Evolutionary conservation across 1,139 yeast species (phyloP).

Genomic region (Blastobotrys capitulatus): DNA sequence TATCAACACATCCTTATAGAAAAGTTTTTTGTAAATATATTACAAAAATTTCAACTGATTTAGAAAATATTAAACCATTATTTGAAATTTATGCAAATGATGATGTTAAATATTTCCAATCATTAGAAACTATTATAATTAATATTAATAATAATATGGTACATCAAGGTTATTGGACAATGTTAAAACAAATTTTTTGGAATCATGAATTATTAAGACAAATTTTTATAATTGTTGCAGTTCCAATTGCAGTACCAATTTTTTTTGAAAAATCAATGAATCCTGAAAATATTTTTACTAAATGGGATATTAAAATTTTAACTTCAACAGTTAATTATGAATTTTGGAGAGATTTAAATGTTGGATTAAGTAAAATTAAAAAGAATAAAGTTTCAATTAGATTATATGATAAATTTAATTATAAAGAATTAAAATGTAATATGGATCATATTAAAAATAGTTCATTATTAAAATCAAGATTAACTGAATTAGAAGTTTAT

Average conservation of each 20-base stretch:
- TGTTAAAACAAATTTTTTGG: not conserved
- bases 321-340: not conserved
- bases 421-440: too few relatives aligned
- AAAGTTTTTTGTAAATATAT: not conserved
- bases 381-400: not conserved
- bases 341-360: not conserved
- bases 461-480: not conserved
- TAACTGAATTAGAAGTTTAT: not conserved
- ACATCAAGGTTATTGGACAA: not conserved
- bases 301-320: not conserved
- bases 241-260: not conserved
- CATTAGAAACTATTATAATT: not conserved
- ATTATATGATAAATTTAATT: not conserved
- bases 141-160: not conserved
- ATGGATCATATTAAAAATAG: not conserved
- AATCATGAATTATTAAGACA: not conserved
- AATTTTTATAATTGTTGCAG: not conserved
- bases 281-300: not conserved
- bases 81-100: not conserved
- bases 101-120: not conserved
- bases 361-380: not conserved
- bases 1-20: not conserved
- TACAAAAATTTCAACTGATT: not conserved
- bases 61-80: not conserved
- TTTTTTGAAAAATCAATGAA: not conserved